phyloP scores from a whole-genome alignment of 176 grass and related monocot genomes.

The Pontederia crassipes region DNA sequence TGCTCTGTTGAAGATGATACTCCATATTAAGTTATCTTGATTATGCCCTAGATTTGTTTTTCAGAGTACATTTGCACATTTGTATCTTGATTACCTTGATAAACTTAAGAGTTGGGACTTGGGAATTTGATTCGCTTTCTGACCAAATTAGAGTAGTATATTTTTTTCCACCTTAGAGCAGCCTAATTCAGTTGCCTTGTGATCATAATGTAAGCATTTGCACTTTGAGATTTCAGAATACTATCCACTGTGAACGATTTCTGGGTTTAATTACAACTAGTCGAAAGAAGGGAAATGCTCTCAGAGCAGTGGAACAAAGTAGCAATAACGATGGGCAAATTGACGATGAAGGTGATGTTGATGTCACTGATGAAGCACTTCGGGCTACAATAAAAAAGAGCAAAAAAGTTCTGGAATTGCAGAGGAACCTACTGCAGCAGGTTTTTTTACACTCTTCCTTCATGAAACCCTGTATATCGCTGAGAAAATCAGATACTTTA shows the following conservation, averaged over 20 bases:
- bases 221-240: conserved; percentile 22
- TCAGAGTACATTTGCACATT: no score
- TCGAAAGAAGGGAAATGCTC: conserved; percentile 9
- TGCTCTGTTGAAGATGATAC: no score
- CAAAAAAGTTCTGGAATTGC: conserved; percentile 48
- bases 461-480: not conserved
- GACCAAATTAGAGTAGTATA: no score
- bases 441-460: conserved; percentile 13
- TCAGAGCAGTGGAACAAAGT: conserved; percentile 8
- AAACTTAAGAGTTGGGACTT: no score
- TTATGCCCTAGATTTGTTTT: no score
- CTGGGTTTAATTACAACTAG: conserved; percentile 11
- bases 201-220: conserved; percentile 2
- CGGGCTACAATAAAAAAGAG: conserved; percentile 33
- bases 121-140: no score
- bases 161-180: conserved; percentile 13
- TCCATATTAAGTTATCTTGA: no score
- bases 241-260: conserved; percentile 12
- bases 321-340: conserved; percentile 14
- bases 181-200: not conserved
- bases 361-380: conserved; percentile 28
- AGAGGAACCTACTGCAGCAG: conserved; percentile 43
- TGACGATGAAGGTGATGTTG: conserved; percentile 4
- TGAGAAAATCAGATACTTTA: conserved; percentile 15
- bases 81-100: no score